A percentile compares a stretch with the other conserved stretches of the same genome.
phyloP scores from a whole-genome alignment of 2,329 filamentous ascomycete genomes.

The Microsporum ferrugineum region DNA sequence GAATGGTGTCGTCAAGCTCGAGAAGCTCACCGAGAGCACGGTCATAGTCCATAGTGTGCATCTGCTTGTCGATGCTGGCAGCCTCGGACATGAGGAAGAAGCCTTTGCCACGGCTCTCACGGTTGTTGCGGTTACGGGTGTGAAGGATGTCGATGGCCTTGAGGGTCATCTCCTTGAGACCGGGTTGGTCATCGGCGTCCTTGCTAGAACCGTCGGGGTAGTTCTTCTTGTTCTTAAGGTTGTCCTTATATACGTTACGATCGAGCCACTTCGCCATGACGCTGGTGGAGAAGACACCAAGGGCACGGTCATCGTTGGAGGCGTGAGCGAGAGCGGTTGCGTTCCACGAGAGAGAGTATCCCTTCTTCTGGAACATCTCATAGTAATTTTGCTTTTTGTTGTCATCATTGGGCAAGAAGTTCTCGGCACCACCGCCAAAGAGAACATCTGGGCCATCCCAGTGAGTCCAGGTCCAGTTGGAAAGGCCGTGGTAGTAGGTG shows the following conservation, averaged over 20 bases:
- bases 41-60: constrained; percentile 77
- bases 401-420: constrained; percentile 59
- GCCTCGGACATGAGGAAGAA: constrained; percentile 85
- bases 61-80: constrained; percentile 79
- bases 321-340: constrained; percentile 55
- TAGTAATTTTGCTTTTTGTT: constrained; percentile 64
- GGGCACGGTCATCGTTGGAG: constrained; percentile 49
- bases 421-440: constrained; percentile 72
- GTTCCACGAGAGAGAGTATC: constrained; percentile 62
- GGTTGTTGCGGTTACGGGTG: constrained; percentile 43
- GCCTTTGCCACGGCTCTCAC: constrained; percentile 46
- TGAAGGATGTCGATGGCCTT: constrained; percentile 75
- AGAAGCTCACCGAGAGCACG: constrained; percentile 73
- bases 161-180: constrained; percentile 79
- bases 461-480: constrained; percentile 77
- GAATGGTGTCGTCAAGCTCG: constrained; percentile 73
- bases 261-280: constrained; percentile 80
- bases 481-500: constrained; percentile 61
- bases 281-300: constrained; percentile 65
- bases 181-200: constrained; percentile 62
- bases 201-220: constrained; percentile 54
- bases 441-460: constrained; percentile 66
- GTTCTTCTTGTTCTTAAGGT: constrained; percentile 55
- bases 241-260: constrained; percentile 65
- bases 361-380: constrained; percentile 56